phyloP scores from a whole-genome alignment of 768 basidiomycete genomes.

The Boletus vinaceobasis region DNA sequence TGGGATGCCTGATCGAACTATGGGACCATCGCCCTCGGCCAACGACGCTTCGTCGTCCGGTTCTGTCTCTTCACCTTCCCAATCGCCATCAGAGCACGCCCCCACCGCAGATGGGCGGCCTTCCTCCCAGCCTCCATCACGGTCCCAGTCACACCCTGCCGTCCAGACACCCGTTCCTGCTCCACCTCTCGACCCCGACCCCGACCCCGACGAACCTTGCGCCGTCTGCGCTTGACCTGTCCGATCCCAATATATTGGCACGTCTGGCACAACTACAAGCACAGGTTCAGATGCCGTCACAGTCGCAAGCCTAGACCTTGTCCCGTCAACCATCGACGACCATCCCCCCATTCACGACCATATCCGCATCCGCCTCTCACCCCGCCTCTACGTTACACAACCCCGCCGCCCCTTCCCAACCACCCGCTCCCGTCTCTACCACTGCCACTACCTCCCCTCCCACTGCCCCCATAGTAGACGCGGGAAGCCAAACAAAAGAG shows the following conservation, averaged over 20 bases:
- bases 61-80: slow-evolving; percentile 4
- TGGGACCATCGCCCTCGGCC: slow-evolving; percentile 7
- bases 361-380: not conserved
- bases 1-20: slow-evolving; percentile 11
- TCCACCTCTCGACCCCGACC: not conserved
- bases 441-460: not conserved
- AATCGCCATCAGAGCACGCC: slow-evolving; percentile 2
- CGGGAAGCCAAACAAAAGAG: too few relatives aligned
- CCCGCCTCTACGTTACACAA: not conserved
- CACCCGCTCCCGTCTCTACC: not conserved
- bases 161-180: not conserved
- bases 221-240: slow-evolving; percentile 13
- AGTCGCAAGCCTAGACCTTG: not conserved
- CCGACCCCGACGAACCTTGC: not conserved
- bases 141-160: not conserved
- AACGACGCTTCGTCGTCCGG: not conserved
- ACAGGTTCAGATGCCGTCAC: slow-evolving; percentile 13
- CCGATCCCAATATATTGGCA: slow-evolving; percentile 23
- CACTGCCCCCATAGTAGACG: too few relatives aligned
- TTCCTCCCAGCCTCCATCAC: not conserved
- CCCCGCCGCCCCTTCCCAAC: not conserved
- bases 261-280: slow-evolving; percentile 26
- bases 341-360: not conserved
- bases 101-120: not conserved
- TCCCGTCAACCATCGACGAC: slow-evolving; percentile 4